Evolutionary conservation across 73 alveolate genomes (phyloP).

Genomic region (Vitrella brassicaformis): DNA sequence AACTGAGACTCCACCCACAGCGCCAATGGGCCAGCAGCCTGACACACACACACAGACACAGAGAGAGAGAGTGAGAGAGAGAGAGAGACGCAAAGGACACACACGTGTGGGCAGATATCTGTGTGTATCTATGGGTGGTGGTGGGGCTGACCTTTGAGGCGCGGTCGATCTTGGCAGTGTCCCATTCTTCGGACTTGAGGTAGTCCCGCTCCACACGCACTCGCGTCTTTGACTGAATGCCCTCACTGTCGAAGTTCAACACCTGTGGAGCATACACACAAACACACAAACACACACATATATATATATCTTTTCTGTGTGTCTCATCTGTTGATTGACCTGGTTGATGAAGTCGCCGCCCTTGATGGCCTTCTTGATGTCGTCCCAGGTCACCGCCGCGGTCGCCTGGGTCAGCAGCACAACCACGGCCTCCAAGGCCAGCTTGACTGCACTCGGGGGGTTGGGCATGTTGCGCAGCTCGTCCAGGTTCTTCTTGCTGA

Average conservation of each 20-base stretch:
- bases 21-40: conserved; percentile 91
- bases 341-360: conserved; percentile 65
- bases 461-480: conserved; percentile 68
- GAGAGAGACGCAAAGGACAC: no score
- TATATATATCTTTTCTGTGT: no score
- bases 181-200: conserved; percentile 67
- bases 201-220: conserved; percentile 42
- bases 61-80: no score
- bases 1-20: conserved; percentile 90
- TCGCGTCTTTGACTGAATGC: conserved; percentile 36
- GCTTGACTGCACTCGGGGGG: conserved; percentile 75
- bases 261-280: no score
- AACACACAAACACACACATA: no score
- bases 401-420: conserved; percentile 50
- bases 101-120: no score
- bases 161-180: conserved; percentile 66
- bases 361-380: conserved; percentile 56
- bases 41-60: no score
- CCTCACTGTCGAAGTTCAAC: conserved; percentile 72
- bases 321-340: no score
- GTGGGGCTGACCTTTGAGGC: no score
- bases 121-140: no score
- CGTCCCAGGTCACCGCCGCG: conserved; percentile 71
- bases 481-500: conserved; percentile 62
- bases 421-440: conserved; percentile 80